phyloP scores from a whole-genome alignment of 1,139 yeast species.

The Magnusiomyces fungicola region DNA sequence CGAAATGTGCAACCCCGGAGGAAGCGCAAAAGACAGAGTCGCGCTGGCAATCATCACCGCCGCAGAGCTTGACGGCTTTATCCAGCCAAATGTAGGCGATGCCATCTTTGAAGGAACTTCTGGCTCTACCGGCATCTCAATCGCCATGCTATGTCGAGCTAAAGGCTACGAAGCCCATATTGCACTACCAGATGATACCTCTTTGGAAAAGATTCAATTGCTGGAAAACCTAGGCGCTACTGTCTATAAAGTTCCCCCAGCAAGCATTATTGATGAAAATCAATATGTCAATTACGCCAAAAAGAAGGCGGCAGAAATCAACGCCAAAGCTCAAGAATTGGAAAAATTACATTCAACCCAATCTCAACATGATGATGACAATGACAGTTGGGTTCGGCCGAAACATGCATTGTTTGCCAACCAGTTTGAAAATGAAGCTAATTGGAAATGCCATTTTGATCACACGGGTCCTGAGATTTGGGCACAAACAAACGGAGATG shows the following conservation, averaged over 20 bases:
- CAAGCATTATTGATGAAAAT: conserved; percentile 86
- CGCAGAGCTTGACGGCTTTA: conserved; percentile 53
- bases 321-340: conserved; percentile 22
- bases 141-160: conserved; percentile 82
- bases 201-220: conserved; percentile 68
- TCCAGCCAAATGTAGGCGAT: conserved; percentile 55
- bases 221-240: conserved; percentile 72
- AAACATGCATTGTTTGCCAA: conserved; percentile 74
- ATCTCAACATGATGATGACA: not conserved
- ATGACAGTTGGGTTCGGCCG: conserved; percentile 10
- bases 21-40: conserved; percentile 91
- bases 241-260: conserved; percentile 87
- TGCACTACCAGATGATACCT: conserved; percentile 92
- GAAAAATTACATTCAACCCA: not conserved
- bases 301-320: conserved; percentile 50
- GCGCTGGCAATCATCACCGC: conserved; percentile 75
- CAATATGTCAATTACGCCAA: conserved; percentile 91
- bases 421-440: conserved; percentile 88
- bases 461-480: conserved; percentile 91
- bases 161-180: conserved; percentile 86
- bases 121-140: conserved; percentile 92
- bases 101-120: conserved; percentile 88
- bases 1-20: conserved; percentile 87
- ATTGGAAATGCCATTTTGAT: conserved; percentile 76
- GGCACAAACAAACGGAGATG: conserved; percentile 50